Base-by-base conservation (phyloP, 768 basidiomycete genomes). In the Mycena kentingensis region DNA sequence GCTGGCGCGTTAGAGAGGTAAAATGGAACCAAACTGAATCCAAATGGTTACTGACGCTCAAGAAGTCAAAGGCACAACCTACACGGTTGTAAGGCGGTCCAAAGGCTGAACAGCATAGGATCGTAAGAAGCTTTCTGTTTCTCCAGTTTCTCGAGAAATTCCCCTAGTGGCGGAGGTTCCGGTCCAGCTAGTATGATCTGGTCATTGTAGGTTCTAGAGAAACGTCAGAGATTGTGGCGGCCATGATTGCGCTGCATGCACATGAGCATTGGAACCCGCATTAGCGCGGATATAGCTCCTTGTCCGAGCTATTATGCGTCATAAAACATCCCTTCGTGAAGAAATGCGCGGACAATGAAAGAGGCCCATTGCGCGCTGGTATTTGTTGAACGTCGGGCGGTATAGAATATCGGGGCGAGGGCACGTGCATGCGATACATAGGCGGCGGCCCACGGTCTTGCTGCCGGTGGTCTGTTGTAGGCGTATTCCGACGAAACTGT, bases 311-410 rank as follows among this genome's bases (percentile, higher is more conserved):
- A 27, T 11, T 7, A 19, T 12, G 25, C n/a, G n/a, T 12, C 41
- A 24, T 42, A 24, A 24, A 26, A 42, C 22, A 21, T n/a, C n/a
- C n/a, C n/a, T n/a, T n/a, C 25, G 22, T 12, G 22, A 12, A 42
- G 26, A 25, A 27, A 27, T 42, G 21, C n/a, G 41, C 16, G 42
- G 38, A n/a, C 38, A 43, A 21, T 58, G 53, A 26, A 34, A 44
- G 19, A 25, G 5, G 44, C 44, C 44, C 44, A 46, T 32, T 32
- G 29, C 5, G 44, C 5, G 13, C 13, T 28, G 27, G 28, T 11
- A 5, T 28, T 21, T 18, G 16, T 22, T 18, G 26, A 29, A 18
- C 13, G 31, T 7, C 44, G 26, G 5, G 21, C 44, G 13, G 29
- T 10, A 46, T 32, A 28, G 26, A 25, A 46, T 15, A 18, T 12